Conservation (phyloP, 345 rosid genomes). For the Cochlearia excelsa region DNA sequence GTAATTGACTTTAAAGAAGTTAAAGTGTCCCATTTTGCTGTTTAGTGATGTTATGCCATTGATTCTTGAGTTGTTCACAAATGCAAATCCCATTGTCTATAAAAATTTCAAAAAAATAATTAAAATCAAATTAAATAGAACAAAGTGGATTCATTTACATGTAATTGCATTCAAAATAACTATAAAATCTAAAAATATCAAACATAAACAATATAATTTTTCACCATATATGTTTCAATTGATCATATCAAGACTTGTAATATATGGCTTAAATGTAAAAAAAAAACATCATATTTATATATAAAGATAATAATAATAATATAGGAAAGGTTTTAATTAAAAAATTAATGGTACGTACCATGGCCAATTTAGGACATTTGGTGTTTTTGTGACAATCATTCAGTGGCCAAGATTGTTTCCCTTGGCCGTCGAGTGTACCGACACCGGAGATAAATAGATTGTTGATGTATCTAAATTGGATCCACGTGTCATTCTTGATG, state of each 20-base stretch:
- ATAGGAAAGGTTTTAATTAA: background rate
- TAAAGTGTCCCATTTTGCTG: no score
- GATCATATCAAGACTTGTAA: no score
- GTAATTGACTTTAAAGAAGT: slow-evolving; percentile 26
- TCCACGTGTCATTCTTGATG: slow-evolving; percentile 22
- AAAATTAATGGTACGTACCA: slow-evolving; percentile 26
- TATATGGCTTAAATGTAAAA: background rate
- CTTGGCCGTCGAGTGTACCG: slow-evolving; percentile 34
- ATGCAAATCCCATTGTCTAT: slow-evolving; percentile 30
- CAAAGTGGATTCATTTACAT: no score
- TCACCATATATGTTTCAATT: no score
- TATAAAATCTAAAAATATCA: no score
- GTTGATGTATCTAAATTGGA: slow-evolving; percentile 26
- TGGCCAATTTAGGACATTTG: slow-evolving; percentile 27
- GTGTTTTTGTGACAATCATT: slow-evolving; percentile 32
- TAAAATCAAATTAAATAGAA: no score
- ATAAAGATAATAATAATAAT: background rate
- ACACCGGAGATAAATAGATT: slow-evolving; percentile 27
- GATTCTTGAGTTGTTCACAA: slow-evolving; percentile 30
- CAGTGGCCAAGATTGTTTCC: slow-evolving; percentile 28
- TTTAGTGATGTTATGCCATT: background rate
- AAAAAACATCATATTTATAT: background rate
- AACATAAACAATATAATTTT: no score
- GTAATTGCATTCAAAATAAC: no score
- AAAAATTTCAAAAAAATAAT: background rate